Evolutionary conservation across 2,329 filamentous ascomycete genomes (phyloP), one percentile per base, ranked within the genome.

Genomic region (Cercospora janseana): DNA sequence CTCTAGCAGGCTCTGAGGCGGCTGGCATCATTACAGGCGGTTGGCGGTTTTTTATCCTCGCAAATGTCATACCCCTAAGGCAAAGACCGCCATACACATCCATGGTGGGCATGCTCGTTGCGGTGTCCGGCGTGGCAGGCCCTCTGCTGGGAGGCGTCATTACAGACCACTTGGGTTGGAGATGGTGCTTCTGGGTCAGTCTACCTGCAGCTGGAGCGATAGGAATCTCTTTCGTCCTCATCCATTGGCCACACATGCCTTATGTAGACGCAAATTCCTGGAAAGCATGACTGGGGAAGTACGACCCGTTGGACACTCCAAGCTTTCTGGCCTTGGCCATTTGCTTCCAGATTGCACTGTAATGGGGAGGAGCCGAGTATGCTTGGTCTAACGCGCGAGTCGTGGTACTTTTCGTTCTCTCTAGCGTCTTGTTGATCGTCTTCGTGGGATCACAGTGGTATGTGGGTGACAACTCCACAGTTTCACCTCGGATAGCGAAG

Each of bases 131-230:
- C 16, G 51, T 56, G 0, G 68, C 86, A 13, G 85, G 85, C 0
- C 85, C 85, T 0, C 70, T 85, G 1, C 70, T 87, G 3, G 84
- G 85, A 10, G 85, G 85, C 4, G 76, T 78, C 0, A 82, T 88
- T 52, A 85, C 84, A 0, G 74, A 81, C 45, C 72, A 77, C 26
- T 75, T 80, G 3, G 75, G 69, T 12, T 87, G 84, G 84, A 71
- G 83, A 34, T 86, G 82, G 82, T 43, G 44, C 15, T 38, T 43
- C 34, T 27, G n/a, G 15, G 15, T 72, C 59, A 73, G 69, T 44
- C 62, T 76, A 1, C 73, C 73, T 1, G 3, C 27, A 10, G 27
- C 6, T 7, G 27, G 9, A 7, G 27, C 27, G 27, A 29, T 29
- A 29, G 27, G 4, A 7, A 29, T 29, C 6, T 9, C 6, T n/a